Evolutionary conservation across 2,329 filamentous ascomycete genomes (phyloP).

Genomic region (Alternaria atra): DNA sequence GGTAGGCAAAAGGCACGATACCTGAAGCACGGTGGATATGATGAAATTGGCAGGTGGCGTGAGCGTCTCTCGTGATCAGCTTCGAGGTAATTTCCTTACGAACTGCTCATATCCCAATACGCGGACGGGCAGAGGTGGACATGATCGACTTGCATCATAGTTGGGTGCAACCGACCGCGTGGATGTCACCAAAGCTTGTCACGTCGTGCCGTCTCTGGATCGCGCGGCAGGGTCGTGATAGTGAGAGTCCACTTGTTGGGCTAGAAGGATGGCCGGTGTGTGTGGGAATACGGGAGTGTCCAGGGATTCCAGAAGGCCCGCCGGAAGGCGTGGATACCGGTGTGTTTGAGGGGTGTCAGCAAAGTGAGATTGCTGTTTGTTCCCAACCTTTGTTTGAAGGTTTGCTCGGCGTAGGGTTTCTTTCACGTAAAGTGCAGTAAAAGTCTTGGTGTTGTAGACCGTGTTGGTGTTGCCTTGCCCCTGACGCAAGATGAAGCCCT

Average conservation of each 20-base stretch:
- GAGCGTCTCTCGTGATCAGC: neutral
- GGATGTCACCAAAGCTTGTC: conserved; percentile 30
- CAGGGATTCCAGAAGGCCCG: conserved; percentile 5
- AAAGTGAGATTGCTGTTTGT: neutral
- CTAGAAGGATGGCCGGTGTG: conserved; percentile 6
- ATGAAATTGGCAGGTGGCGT: conserved; percentile 7
- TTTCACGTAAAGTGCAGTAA: conserved; percentile 2
- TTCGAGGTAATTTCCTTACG: conserved; percentile 18
- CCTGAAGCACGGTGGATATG: neutral
- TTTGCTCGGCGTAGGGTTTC: conserved; percentile 2
- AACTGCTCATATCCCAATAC: conserved; percentile 2
- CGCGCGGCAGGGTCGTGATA: conserved; percentile 6
- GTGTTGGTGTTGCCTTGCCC: conserved; percentile 8
- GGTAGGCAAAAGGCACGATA: conserved; percentile 1
- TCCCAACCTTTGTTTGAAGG: neutral
- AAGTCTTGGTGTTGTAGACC: neutral
- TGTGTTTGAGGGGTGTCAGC: neutral
- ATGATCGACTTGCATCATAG: conserved; percentile 5
- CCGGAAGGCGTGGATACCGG: neutral
- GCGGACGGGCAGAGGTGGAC: neutral
- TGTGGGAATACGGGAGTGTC: conserved; percentile 15
- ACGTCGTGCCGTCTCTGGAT: conserved; percentile 3
- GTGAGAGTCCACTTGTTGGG: neutral
- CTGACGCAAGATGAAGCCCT: conserved; percentile 14
- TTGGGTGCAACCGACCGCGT: conserved; percentile 15